Percentiles rank a stretch among this genome's conserved stretches.
Evolutionary conservation across 768 basidiomycete species (phyloP).

Genomic region (Butyriboletus loyo): DNA sequence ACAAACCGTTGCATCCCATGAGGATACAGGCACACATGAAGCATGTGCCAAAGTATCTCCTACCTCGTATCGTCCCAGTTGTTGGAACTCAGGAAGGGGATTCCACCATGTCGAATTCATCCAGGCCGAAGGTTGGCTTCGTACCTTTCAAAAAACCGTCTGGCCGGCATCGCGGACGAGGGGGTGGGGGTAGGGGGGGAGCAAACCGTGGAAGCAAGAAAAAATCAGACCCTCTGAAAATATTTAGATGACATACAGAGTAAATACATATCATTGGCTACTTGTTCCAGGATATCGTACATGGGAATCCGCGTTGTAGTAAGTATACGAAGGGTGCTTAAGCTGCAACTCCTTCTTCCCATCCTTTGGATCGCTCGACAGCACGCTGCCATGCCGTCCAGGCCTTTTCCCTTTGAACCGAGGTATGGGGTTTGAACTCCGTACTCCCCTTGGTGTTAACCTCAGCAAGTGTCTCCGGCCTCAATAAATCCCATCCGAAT

Average conservation of each 20-base stretch:
- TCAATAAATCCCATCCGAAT: conserved; percentile 88
- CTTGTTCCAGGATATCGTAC: background rate
- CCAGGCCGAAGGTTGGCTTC: conserved; percentile 45
- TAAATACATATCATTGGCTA: background rate
- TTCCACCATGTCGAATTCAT: conserved; percentile 5
- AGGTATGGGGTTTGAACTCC: conserved; percentile 60
- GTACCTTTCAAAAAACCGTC: conserved; percentile 70
- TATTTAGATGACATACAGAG: conserved; percentile 45
- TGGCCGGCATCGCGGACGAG: conserved; percentile 48
- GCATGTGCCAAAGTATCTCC: conserved; percentile 88
- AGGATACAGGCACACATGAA: conserved; percentile 94
- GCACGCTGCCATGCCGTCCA: conserved; percentile 89
- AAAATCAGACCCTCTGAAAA: conserved; percentile 81
- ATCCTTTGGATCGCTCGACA: conserved; percentile 76
- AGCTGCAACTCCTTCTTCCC: conserved; percentile 59
- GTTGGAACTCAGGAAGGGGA: conserved; percentile 35
- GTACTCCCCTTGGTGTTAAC: conserved; percentile 85
- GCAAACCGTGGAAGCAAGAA: conserved; percentile 46
- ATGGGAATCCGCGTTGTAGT: background rate
- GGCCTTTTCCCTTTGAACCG: conserved; percentile 53
- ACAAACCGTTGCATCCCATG: conserved; percentile 89
- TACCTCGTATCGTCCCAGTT: conserved; percentile 67
- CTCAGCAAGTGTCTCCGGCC: conserved; percentile 76
- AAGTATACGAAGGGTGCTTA: conserved; percentile 10
- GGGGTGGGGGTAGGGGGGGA: conserved; percentile 43